phyloP scores from a whole-genome alignment of 306 rosid species.

The Begonia peltatifolia region DNA sequence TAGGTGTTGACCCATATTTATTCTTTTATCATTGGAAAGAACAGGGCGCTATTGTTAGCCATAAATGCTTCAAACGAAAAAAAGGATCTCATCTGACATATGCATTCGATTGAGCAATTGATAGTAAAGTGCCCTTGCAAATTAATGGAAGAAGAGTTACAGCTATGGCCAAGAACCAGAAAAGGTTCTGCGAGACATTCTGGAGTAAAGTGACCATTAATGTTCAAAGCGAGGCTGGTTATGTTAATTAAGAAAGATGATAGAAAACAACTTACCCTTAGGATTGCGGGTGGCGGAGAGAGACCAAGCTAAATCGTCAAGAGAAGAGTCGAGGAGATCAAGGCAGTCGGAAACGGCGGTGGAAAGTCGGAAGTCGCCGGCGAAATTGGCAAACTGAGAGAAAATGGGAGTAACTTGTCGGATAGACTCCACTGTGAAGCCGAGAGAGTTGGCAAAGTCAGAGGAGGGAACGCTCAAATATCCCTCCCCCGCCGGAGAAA shows the following conservation, averaged over 20 bases:
- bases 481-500: conserved; percentile 4
- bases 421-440: conserved; percentile 16
- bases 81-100: no score
- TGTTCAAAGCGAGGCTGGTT: no score
- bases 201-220: no score
- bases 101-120: not conserved
- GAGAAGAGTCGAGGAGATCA: conserved; percentile 47
- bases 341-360: conserved; percentile 60
- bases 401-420: conserved; percentile 28
- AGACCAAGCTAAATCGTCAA: conserved; percentile 39
- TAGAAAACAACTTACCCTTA: not conserved
- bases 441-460: conserved; percentile 23
- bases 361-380: conserved; percentile 36
- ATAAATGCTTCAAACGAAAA: no score
- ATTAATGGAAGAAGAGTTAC: no score
- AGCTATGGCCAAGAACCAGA: no score
- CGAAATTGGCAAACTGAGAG: conserved; percentile 20
- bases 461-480: conserved; percentile 32
- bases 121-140: conserved; percentile 22
- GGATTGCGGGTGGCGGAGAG: conserved; percentile 40
- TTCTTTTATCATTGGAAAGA: no score
- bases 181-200: no score
- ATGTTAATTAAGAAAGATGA: no score
- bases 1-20: no score
- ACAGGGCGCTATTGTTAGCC: no score